Evolutionary conservation across 2,329 filamentous ascomycete genomes (phyloP).

Genomic region (Colletotrichum siamense): DNA sequence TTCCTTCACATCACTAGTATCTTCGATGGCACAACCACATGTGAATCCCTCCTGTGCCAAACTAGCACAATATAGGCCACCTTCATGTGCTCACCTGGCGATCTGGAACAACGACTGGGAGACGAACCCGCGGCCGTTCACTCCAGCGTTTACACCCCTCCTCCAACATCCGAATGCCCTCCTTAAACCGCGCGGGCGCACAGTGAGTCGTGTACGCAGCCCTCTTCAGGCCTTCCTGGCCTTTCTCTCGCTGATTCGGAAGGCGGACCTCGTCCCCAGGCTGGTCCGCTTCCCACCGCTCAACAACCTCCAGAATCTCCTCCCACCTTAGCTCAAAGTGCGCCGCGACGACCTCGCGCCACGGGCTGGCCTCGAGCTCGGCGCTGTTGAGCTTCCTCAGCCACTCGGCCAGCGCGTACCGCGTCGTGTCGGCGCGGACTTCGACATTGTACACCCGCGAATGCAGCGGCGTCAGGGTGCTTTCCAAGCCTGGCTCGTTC

Average conservation of each 20-base stretch:
- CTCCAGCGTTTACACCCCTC: not conserved
- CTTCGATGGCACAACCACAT: not conserved
- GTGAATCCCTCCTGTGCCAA: not conserved
- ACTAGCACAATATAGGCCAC: not conserved
- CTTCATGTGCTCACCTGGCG: not conserved
- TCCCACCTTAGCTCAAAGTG: not conserved
- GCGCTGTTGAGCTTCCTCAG: slow-evolving; percentile 15
- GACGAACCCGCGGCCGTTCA: not conserved
- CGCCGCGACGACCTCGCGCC: not conserved
- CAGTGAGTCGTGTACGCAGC: not conserved
- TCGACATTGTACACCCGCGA: slow-evolving; percentile 31
- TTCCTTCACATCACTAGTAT: not conserved
- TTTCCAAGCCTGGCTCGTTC: slow-evolving; percentile 55
- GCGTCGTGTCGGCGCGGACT: slow-evolving; percentile 30
- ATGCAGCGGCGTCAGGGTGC: not conserved
- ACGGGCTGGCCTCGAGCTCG: not conserved
- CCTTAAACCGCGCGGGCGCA: not conserved
- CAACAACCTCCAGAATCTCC: not conserved
- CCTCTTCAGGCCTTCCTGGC: not conserved
- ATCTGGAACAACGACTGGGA: not conserved
- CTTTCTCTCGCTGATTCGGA: not conserved
- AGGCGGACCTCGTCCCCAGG: not conserved
- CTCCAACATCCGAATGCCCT: not conserved
- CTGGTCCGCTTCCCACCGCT: not conserved
- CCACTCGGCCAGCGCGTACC: slow-evolving; percentile 34